These are phyloP conservation scores for Xanthoconium separans DNA, from an alignment of 1,284 basidiomycete genomes.

Conservation along the genomic window DNA sequence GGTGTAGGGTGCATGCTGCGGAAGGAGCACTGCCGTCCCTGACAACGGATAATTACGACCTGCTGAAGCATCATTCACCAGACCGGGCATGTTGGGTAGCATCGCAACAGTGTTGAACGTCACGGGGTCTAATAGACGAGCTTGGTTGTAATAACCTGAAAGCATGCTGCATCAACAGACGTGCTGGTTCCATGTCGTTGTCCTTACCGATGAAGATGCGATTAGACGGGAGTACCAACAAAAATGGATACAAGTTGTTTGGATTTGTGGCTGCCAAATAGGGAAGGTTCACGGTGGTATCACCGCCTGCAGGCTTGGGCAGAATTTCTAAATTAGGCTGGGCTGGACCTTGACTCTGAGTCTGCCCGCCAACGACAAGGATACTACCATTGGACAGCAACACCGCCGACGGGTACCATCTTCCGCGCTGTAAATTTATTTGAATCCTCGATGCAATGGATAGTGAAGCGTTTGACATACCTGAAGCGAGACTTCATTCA, in stretches of 20 bases:
- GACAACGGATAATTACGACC: constrained; percentile 79
- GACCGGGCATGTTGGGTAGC: constrained; percentile 71
- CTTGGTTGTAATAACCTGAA: constrained; percentile 74
- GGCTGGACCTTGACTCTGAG: constrained; percentile 62
- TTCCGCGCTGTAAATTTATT: constrained; percentile 47
- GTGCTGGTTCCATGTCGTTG: not conserved
- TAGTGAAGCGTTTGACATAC: constrained; percentile 23
- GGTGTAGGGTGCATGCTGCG: constrained; percentile 68
- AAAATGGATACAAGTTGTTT: constrained; percentile 74
- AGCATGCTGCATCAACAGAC: not conserved
- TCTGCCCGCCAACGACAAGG: constrained; percentile 71
- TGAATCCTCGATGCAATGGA: not conserved
- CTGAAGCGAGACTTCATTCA: constrained; percentile 43
- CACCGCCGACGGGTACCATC: constrained; percentile 72
- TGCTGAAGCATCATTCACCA: constrained; percentile 69
- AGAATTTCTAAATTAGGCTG: constrained; percentile 66
- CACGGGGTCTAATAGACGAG: constrained; percentile 63
- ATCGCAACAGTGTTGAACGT: constrained; percentile 59
- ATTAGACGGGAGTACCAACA: constrained; percentile 65
- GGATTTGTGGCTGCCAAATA: constrained; percentile 63
- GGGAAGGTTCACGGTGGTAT: constrained; percentile 42
- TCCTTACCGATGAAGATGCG: constrained; percentile 62
- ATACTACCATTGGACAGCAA: constrained; percentile 69
- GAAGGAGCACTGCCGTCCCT: constrained; percentile 69
- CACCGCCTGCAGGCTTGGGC: constrained; percentile 43